These are phyloP conservation scores for Pseudoscleropodium purum DNA, from an alignment of 225 moss, liverwort and hornwort genomes.

Conservation along the genomic window DNA sequence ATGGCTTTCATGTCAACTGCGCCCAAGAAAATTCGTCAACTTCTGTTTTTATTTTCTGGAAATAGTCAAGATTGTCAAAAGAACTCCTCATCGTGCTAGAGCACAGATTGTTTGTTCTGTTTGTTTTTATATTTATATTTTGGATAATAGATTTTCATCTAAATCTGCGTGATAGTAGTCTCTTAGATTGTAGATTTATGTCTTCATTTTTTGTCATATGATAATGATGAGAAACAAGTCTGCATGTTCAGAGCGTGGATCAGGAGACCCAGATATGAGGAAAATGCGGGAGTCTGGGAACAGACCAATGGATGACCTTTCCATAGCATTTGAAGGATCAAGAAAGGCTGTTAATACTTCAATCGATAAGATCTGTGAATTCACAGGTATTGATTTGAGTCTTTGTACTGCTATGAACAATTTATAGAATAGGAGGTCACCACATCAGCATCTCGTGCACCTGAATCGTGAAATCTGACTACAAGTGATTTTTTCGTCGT, in stretches of 20 bases:
- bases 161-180: background rate
- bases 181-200: background rate
- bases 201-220: background rate
- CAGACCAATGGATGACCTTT: constrained; percentile 63
- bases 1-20: background rate
- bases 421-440: background rate
- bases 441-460: background rate
- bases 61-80: background rate
- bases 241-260: constrained; percentile 29
- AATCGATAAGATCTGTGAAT: constrained; percentile 85
- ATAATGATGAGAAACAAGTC: background rate
- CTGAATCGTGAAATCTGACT: background rate
- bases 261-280: constrained; percentile 47
- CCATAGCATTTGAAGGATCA: constrained; percentile 74
- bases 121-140: background rate
- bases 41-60: background rate
- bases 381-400: constrained; percentile 46
- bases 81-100: background rate
- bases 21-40: background rate
- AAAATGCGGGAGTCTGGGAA: constrained; percentile 39
- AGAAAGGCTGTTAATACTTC: constrained; percentile 63
- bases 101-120: background rate
- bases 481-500: background rate
- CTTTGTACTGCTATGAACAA: background rate
- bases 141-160: background rate